A percentile compares a stretch with the other conserved stretches of the same genome.
Conservation (phyloP, 1,284 basidiomycete genomes). For the Cryptococcus sp. region DNA sequence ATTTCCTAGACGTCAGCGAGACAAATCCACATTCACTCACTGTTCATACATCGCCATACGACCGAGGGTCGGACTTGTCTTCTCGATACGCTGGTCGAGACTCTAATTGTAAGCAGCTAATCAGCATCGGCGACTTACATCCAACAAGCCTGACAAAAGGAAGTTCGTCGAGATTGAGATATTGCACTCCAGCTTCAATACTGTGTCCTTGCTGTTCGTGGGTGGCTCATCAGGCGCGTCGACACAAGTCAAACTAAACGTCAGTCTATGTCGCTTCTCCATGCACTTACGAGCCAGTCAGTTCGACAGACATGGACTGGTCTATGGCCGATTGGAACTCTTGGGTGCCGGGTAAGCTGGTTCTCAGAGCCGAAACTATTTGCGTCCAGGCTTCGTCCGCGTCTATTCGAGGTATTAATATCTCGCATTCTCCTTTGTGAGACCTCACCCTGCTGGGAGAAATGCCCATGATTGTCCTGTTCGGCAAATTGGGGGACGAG, state of each 20-base stretch:
- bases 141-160: constrained; percentile 82
- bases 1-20: constrained; percentile 54
- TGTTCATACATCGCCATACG: constrained; percentile 83
- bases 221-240: constrained; percentile 80
- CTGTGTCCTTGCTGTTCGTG: constrained; percentile 67
- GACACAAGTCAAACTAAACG: constrained; percentile 66
- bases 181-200: constrained; percentile 90
- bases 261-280: background rate
- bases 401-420: constrained; percentile 65
- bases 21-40: constrained; percentile 19
- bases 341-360: constrained; percentile 56
- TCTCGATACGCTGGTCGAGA: constrained; percentile 81
- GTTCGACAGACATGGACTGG: constrained; percentile 78
- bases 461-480: constrained; percentile 61
- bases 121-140: constrained; percentile 58
- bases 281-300: constrained; percentile 72
- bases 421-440: constrained; percentile 58
- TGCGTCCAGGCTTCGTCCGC: constrained; percentile 94
- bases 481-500: constrained; percentile 93
- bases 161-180: constrained; percentile 85
- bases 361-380: constrained; percentile 75
- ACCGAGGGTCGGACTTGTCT: constrained; percentile 75
- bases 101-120: constrained; percentile 57
- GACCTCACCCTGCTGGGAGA: constrained; percentile 79
- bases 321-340: constrained; percentile 68